Evolutionary conservation across 1,284 basidiomycete genomes (phyloP).

Genomic region (Porodaedalea pini): DNA sequence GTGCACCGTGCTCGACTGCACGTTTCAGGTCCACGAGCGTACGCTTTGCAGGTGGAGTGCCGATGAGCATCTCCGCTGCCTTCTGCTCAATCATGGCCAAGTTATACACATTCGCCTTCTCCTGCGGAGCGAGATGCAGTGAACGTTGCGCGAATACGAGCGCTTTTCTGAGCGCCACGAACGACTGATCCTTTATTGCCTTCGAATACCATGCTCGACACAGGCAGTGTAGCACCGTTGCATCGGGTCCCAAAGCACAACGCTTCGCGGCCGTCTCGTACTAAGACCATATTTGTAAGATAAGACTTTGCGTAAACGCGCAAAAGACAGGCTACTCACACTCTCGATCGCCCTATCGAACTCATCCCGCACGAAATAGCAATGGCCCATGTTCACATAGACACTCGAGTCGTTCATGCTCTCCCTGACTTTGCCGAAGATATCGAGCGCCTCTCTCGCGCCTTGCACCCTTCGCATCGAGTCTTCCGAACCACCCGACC

Average conservation of each 20-base stretch:
- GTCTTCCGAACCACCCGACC: slow-evolving; percentile 54
- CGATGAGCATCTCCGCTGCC: slow-evolving; percentile 82
- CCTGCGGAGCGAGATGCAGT: slow-evolving; percentile 73
- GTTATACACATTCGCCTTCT: slow-evolving; percentile 89
- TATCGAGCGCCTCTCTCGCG: slow-evolving; percentile 78
- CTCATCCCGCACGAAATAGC: slow-evolving; percentile 86
- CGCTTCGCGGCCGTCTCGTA: slow-evolving; percentile 83
- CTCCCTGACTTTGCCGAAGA: slow-evolving; percentile 88
- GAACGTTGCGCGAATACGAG: slow-evolving; percentile 83
- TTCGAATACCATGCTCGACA: slow-evolving; percentile 91
- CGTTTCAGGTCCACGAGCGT: slow-evolving; percentile 74
- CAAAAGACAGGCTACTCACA: slow-evolving; percentile 52
- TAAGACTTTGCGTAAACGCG: background rate
- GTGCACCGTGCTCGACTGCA: slow-evolving; percentile 79
- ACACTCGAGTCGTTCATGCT: slow-evolving; percentile 82
- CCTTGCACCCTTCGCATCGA: slow-evolving; percentile 60
- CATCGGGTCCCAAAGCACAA: slow-evolving; percentile 60
- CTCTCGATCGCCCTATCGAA: slow-evolving; percentile 92
- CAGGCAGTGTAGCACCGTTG: slow-evolving; percentile 75
- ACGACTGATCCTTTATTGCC: slow-evolving; percentile 83
- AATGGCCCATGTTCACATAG: slow-evolving; percentile 93
- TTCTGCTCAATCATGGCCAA: slow-evolving; percentile 97
- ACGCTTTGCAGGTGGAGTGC: slow-evolving; percentile 69
- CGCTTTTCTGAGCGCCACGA: slow-evolving; percentile 73
- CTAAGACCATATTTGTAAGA: slow-evolving; percentile 38